A percentile compares a stretch with the other conserved stretches of the same genome.
phyloP scores from a whole-genome alignment of 1,139 yeast genomes.

The Eremothecium sinecaudum region DNA sequence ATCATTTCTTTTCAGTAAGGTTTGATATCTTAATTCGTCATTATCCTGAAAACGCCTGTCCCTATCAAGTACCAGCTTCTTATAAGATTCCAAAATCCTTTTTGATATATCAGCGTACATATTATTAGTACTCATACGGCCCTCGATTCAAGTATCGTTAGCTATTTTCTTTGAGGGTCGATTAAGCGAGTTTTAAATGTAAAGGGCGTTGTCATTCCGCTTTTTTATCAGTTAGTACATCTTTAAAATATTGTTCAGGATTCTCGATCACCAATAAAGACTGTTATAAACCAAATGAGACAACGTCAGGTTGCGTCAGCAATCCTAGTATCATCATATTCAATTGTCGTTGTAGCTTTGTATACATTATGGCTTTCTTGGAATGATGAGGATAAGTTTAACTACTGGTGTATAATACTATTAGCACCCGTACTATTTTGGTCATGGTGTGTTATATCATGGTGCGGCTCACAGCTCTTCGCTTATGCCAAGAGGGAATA shows the following conservation, averaged over 20 bases:
- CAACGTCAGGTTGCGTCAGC: too few relatives aligned
- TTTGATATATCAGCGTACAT: background rate
- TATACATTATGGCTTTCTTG: slow-evolving; percentile 10
- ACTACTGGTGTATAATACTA: slow-evolving; percentile 20
- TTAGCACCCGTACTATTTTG: slow-evolving; percentile 22
- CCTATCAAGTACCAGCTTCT: background rate
- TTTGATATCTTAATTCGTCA: slow-evolving; percentile 7
- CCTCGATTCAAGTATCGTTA: background rate
- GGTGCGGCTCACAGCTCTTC: slow-evolving; percentile 25
- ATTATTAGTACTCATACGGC: background rate
- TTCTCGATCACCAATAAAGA: too few relatives aligned
- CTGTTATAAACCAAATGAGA: too few relatives aligned
- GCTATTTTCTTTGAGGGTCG: background rate
- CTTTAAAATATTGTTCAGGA: too few relatives aligned
- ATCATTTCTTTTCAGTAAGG: slow-evolving; percentile 13
- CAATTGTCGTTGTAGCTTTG: slow-evolving; percentile 5
- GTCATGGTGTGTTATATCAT: slow-evolving; percentile 25
- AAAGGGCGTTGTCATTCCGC: too few relatives aligned
- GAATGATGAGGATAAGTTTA: slow-evolving; percentile 9
- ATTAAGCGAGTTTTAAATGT: too few relatives aligned
- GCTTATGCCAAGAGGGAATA: slow-evolving; percentile 19
- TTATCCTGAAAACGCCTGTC: background rate
- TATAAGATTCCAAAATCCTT: background rate
- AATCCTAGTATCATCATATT: slow-evolving; percentile 10
- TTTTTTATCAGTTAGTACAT: too few relatives aligned